Conservation (phyloP, 1,284 basidiomycete genomes). For the Ustilago nuda region DNA sequence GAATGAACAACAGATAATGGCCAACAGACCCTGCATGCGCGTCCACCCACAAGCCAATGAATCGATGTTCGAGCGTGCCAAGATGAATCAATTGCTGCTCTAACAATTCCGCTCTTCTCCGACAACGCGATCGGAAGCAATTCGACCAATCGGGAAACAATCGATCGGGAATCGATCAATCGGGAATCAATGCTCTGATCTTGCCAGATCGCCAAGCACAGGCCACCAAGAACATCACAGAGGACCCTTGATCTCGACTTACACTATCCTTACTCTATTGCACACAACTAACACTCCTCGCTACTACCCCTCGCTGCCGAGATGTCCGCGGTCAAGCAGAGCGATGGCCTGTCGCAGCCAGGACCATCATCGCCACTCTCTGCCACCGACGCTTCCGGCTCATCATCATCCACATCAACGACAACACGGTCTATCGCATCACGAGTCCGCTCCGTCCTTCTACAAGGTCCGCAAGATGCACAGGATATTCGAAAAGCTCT, state of each 20-base stretch:
- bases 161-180: neutral
- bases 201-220: conserved; percentile 14
- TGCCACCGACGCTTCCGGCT: conserved; percentile 1
- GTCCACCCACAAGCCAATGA: conserved; percentile 15
- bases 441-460: conserved; percentile 35
- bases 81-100: neutral
- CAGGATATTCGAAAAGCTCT: conserved; percentile 24
- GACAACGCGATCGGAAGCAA: neutral
- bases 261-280: neutral
- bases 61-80: neutral
- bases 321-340: conserved; percentile 18
- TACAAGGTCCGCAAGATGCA: conserved; percentile 26
- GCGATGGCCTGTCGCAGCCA: conserved; percentile 1
- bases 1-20: too few species aligned
- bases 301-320: neutral
- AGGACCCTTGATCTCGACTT: conserved; percentile 9
- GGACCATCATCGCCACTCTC: conserved; percentile 13
- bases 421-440: conserved; percentile 28
- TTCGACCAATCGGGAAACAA: neutral
- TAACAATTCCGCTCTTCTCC: neutral
- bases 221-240: conserved; percentile 17
- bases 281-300: too few species aligned
- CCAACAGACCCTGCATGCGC: conserved; percentile 6
- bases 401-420: conserved; percentile 13
- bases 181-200: neutral